A percentile compares a stretch with the other conserved stretches of the same genome.
phyloP scores from a whole-genome alignment of 768 basidiomycete genomes.

The Pleurotus platypus region DNA sequence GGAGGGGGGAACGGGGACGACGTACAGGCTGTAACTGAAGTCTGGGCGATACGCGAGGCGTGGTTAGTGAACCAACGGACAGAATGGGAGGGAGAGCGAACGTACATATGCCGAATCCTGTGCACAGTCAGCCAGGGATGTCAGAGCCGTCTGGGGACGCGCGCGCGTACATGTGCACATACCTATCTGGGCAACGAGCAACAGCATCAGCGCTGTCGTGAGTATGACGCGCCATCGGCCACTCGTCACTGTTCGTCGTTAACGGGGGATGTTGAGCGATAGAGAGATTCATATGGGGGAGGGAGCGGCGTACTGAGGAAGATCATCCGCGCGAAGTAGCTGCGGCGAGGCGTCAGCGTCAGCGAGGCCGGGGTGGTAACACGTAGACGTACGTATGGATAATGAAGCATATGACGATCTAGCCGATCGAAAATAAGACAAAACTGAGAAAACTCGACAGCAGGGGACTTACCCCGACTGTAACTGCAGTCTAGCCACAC shows the following conservation, averaged over 20 bases:
- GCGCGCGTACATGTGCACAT: not conserved
- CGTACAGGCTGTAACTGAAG: slow-evolving; percentile 1
- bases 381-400: not conserved
- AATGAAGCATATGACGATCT: not conserved
- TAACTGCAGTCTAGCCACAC: no score
- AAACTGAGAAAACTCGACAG: not conserved
- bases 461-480: not conserved
- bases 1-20: not conserved
- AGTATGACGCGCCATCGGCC: not conserved
- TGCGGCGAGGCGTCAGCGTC: not conserved
- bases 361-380: not conserved
- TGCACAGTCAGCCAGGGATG: not conserved
- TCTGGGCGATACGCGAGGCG: not conserved
- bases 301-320: not conserved
- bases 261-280: not conserved
- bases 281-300: not conserved
- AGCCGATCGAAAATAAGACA: not conserved
- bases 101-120: not conserved
- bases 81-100: not conserved
- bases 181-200: no score
- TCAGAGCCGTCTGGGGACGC: not conserved
- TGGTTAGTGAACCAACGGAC: not conserved
- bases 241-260: not conserved
- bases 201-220: not conserved
- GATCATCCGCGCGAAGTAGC: not conserved